These are phyloP conservation scores for Mycena rosella DNA, from an alignment of 768 basidiomycete genomes.

Conservation along the genomic window DNA sequence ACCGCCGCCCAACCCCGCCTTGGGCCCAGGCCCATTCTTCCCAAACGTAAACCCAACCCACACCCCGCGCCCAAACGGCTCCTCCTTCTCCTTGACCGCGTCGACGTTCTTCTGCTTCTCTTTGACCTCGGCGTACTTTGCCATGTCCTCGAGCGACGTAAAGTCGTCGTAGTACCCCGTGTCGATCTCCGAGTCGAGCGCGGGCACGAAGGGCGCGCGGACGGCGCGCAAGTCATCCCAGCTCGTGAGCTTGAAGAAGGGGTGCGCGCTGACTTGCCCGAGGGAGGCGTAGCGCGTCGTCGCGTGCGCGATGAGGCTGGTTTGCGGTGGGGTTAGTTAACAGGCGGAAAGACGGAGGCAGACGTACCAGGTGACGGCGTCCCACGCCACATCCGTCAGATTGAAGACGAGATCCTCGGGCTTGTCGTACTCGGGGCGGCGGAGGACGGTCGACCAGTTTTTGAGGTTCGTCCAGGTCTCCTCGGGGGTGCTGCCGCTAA, in stretches of 20 bases:
- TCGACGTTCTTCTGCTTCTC: constrained; percentile 98
- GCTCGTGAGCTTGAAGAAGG: constrained; percentile 82
- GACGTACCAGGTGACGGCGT: constrained; percentile 84
- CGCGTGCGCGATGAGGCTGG: constrained; percentile 89
- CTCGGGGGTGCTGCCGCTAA: constrained; percentile 94
- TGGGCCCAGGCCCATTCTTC: constrained; percentile 81
- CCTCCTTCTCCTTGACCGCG: constrained; percentile 89
- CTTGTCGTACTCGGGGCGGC: constrained; percentile 95
- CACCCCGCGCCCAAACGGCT: constrained; percentile 76
- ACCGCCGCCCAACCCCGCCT: constrained; percentile 50
- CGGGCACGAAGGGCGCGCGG: constrained; percentile 92
- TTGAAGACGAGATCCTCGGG: constrained; percentile 98
- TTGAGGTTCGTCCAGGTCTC: constrained; percentile 99
- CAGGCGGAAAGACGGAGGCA: constrained; percentile 4
- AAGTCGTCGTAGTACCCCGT: constrained; percentile 97
- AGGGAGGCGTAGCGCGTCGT: constrained; percentile 84
- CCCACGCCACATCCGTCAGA: constrained; percentile 93
- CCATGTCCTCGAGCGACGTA: constrained; percentile 92
- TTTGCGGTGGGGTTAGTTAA: background rate
- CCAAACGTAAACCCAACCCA: constrained; percentile 96
- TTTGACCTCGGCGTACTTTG: constrained; percentile 97
- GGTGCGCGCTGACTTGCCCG: constrained; percentile 77
- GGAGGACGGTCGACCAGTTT: constrained; percentile 94
- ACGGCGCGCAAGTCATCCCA: constrained; percentile 86
- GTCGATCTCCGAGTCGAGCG: constrained; percentile 93